Base-by-base conservation (phyloP, 768 basidiomycete species). In the Hydnum rufescens region DNA sequence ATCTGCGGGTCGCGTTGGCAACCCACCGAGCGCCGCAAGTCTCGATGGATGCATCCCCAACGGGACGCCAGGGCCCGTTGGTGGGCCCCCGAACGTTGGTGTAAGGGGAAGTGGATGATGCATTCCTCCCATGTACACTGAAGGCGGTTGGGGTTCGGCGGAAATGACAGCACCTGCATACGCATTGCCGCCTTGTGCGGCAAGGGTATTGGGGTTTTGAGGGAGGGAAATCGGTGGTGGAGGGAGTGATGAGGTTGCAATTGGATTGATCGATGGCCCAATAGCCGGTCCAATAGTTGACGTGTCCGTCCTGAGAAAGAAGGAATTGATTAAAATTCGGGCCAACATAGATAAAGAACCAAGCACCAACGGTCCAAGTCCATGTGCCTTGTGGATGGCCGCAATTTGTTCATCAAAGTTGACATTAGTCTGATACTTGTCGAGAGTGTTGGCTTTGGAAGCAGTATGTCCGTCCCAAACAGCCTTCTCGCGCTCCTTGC, bases 401-500 rank as follows among this genome's bases (percentile, higher is more conserved):
- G 87, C 87, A 64, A 99, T 99, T 64, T 99, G 95, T 62, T 96
- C 90, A 67, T 96, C 89, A 63, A 97, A 80, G 63, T 89, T 92
- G 70, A 86, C 89, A 57, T 82, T 82, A 16, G 78, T 80, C 48
- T 90, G 90, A 70, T 82, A 99, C 62, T 88, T 88, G 73, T 90
- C 85, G 61, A 90, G 71, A 1, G 89, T 95, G 58, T 77, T 78
- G 48, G 82, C 82, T 67, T 92, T 96, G 42, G 88, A 84, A 42
- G 88, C 84, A 1, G 92, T 92, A 65, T 97, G 92, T 60, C 95
- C 95, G 66, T 97, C 95, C 95, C 95, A 99, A 48, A 96, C 86
- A 58, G 87, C 84, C 63, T 85, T 90, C 67, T 97, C 95, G 63
- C 80, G 77, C 64, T 93, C 92, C 63, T 78, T 82, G 57, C 88